phyloP scores from a whole-genome alignment of 169 alveolate species.

The Sarcocystis neurona region DNA sequence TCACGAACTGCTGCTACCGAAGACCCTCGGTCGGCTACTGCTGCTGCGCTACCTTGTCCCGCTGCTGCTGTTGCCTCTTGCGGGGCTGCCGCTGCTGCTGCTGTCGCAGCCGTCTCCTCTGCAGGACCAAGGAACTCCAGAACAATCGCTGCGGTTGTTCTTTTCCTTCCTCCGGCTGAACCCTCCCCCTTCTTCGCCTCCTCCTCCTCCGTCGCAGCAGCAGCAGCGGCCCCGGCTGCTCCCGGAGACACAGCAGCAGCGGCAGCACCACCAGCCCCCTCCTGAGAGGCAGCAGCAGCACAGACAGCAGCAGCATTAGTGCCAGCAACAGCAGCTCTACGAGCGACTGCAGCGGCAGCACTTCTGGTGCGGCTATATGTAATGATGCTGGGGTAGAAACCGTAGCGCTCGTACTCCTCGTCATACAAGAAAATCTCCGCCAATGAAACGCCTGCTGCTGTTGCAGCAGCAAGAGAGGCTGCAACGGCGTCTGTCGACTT shows the following conservation, averaged over 20 bases:
- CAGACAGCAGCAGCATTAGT: neutral
- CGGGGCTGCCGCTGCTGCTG: no score
- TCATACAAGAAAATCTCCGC: neutral
- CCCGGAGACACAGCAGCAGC: neutral
- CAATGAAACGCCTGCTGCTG: no score
- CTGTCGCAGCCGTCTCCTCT: no score
- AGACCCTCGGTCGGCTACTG: no score
- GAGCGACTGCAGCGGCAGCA: neutral
- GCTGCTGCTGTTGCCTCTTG: no score
- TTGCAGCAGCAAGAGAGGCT: no score
- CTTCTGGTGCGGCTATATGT: neutral
- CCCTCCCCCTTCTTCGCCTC: neutral
- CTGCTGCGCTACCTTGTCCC: no score
- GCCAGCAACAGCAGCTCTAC: neutral
- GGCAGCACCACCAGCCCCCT: neutral
- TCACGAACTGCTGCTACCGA: no score
- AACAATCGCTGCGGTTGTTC: no score
- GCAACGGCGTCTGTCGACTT: no score
- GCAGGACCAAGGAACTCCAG: no score
- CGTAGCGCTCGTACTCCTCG: conserved; percentile 27
- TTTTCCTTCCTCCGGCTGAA: neutral
- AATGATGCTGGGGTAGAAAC: neutral
- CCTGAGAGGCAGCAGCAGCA: neutral
- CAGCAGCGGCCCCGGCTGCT: neutral
- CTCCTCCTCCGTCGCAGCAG: neutral